Conservation (phyloP, 768 basidiomycete species). For the Termitomyces sp. region DNA sequence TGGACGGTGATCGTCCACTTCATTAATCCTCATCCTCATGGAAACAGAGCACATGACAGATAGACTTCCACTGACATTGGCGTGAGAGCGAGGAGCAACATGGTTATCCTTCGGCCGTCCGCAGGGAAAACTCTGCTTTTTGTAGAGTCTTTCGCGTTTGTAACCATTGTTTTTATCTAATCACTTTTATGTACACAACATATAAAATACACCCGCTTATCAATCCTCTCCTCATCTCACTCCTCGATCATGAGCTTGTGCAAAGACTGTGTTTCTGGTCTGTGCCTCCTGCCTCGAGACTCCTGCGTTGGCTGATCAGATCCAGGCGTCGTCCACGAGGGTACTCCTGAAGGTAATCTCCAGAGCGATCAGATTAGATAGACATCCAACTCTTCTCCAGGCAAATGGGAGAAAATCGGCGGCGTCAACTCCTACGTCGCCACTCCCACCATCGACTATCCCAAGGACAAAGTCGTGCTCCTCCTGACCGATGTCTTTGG, state of each 20-base stretch:
- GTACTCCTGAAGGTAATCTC: slow-evolving; percentile 35
- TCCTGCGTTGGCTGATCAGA: background rate
- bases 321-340: slow-evolving; percentile 47
- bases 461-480: slow-evolving; percentile 52
- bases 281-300: background rate
- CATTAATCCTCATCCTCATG: too few species aligned
- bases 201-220: background rate
- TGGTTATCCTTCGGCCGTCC: too few species aligned
- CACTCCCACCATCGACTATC: slow-evolving; percentile 43
- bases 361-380: slow-evolving; percentile 1
- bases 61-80: too few species aligned
- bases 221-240: background rate
- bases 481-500: slow-evolving; percentile 53
- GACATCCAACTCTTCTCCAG: slow-evolving; percentile 22
- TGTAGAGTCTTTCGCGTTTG: background rate
- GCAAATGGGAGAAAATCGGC: slow-evolving; percentile 39
- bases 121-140: background rate
- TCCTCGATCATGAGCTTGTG: slow-evolving; percentile 27
- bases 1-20: too few species aligned
- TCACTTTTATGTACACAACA: background rate
- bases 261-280: slow-evolving; percentile 51
- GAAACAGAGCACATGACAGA: too few species aligned
- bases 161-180: too few species aligned
- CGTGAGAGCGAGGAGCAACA: too few species aligned
- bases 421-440: slow-evolving; percentile 50